Evolutionary conservation across 2,329 filamentous ascomycete species (phyloP).

Genomic region (Trichoderma koningii): DNA sequence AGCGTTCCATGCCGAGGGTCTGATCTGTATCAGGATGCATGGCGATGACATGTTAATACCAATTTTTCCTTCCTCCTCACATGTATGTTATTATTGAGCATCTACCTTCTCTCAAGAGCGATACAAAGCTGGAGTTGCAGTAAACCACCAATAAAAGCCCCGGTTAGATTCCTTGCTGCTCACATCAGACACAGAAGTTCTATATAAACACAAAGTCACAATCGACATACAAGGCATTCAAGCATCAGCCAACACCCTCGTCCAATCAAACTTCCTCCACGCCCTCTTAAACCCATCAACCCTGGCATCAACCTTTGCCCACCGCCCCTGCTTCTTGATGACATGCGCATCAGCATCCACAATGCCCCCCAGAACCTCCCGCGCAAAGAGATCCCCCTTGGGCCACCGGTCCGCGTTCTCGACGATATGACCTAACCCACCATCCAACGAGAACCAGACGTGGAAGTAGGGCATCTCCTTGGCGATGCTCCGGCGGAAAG

Average conservation of each 20-base stretch:
- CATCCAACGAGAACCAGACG: constrained; percentile 89
- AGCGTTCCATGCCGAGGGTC: constrained; percentile 2
- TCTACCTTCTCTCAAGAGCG: too few relatives aligned
- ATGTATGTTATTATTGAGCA: not conserved
- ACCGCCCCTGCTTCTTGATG: constrained; percentile 87
- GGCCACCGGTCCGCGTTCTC: constrained; percentile 88
- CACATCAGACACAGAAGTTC: not conserved
- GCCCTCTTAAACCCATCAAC: constrained; percentile 77
- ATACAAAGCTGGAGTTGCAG: too few relatives aligned
- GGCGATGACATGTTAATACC: constrained; percentile 8
- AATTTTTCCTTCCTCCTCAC: not conserved
- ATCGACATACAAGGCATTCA: not conserved
- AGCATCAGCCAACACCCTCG: constrained; percentile 55
- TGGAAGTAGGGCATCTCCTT: constrained; percentile 99
- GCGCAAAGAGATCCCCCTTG: constrained; percentile 84
- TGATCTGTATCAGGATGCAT: constrained; percentile 9
- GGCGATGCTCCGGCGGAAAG: constrained; percentile 79
- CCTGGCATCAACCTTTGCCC: constrained; percentile 70
- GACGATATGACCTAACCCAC: constrained; percentile 87
- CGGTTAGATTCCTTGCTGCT: not conserved
- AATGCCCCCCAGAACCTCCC: constrained; percentile 92
- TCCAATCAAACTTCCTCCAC: constrained; percentile 95
- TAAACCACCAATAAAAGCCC: not conserved
- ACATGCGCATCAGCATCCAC: constrained; percentile 78
- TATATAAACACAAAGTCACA: too few relatives aligned